A percentile compares a stretch with the other conserved stretches of the same genome.
These are phyloP conservation scores for Coniochaeta sp. DNA, from an alignment of 2,329 filamentous ascomycete species.

Conservation along the genomic window DNA sequence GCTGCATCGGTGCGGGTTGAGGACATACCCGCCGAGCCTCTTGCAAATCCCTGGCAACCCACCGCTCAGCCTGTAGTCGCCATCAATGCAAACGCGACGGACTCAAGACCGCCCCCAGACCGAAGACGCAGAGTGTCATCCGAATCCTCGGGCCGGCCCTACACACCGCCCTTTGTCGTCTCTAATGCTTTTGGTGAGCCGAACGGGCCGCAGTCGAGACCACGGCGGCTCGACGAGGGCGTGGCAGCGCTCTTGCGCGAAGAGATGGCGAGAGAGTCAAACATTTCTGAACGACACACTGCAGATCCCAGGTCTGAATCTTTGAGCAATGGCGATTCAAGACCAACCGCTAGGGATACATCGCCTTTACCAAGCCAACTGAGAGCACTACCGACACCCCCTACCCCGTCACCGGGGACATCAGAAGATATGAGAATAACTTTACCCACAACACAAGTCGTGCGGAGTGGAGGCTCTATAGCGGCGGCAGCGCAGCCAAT, in stretches of 20 bases:
- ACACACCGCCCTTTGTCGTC: not conserved
- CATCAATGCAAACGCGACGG: not conserved
- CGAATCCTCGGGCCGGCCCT: not conserved
- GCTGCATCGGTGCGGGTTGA: conserved; percentile 3
- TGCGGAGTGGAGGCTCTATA: not conserved
- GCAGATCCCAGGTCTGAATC: not conserved
- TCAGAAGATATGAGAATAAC: not conserved
- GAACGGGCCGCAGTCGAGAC: not conserved
- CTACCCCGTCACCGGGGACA: not conserved
- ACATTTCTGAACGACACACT: not conserved
- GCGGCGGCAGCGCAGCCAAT: not conserved
- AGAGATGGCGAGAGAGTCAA: not conserved
- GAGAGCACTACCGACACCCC: not conserved
- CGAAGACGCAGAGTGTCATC: not conserved
- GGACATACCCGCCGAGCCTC: conserved; percentile 6
- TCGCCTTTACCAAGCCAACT: not conserved
- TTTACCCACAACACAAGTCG: not conserved
- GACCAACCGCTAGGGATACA: not conserved
- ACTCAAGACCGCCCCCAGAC: not conserved
- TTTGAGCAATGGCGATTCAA: not conserved
- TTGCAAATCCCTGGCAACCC: conserved; percentile 7
- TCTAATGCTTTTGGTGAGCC: conserved; percentile 2
- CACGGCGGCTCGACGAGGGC: not conserved
- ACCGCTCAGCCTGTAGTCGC: not conserved
- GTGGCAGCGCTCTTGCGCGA: not conserved